A percentile compares a stretch with the other conserved stretches of the same genome.
Evolutionary conservation across 805 yeast species (phyloP).

Genomic region (Candida awuae): DNA sequence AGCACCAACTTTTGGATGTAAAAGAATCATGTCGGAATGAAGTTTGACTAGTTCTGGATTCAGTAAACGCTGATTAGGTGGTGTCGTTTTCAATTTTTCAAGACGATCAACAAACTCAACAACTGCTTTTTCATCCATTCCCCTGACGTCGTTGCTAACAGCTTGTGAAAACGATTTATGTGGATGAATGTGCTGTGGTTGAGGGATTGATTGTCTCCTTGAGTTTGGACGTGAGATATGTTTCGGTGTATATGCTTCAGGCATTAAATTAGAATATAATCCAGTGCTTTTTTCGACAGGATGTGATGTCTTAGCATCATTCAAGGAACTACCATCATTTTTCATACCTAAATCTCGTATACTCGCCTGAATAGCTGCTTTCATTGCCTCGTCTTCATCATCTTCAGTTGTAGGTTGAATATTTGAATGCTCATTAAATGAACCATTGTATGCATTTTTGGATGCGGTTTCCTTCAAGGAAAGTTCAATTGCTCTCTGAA

Average conservation of each 20-base stretch:
- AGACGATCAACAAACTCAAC: conserved; percentile 63
- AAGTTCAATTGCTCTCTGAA: conserved; percentile 68
- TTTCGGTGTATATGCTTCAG: conserved; percentile 2
- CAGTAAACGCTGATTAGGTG: conserved; percentile 26
- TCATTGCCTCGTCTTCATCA: conserved; percentile 77
- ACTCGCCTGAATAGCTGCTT: conserved; percentile 91
- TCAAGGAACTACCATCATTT: background rate
- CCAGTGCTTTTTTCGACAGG: conserved; percentile 17
- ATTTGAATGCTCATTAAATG: background rate
- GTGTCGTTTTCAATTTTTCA: conserved; percentile 41
- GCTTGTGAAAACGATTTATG: background rate
- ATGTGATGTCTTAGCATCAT: conserved; percentile 7
- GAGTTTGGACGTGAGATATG: background rate
- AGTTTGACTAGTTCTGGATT: conserved; percentile 49
- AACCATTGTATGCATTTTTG: conserved; percentile 5
- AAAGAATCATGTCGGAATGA: conserved; percentile 48
- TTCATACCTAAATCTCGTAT: conserved; percentile 55
- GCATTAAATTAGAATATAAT: conserved; percentile 22
- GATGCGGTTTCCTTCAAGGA: conserved; percentile 52
- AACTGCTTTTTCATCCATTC: conserved; percentile 62
- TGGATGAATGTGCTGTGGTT: background rate
- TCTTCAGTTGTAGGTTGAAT: conserved; percentile 9
- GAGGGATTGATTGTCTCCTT: background rate
- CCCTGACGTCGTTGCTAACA: conserved; percentile 41
- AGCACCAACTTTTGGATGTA: conserved; percentile 63